Base-by-base conservation (phyloP, 352 stramenopile species). In the Globisporangium emineosum region DNA sequence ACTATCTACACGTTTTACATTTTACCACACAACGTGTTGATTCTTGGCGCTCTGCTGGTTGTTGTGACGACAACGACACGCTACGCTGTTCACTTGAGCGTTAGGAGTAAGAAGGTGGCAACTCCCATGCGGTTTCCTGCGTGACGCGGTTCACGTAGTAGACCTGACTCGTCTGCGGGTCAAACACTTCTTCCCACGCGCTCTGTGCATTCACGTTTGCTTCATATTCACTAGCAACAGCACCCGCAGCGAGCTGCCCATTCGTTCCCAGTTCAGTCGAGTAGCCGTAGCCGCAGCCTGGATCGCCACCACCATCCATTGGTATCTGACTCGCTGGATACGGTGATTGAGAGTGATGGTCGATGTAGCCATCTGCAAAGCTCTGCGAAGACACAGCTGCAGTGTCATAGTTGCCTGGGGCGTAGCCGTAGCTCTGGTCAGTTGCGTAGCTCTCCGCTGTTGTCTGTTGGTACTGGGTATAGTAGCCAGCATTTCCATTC, bases 61-160 rank as follows among this genome's bases (percentile, higher is more conserved):
- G n/a, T n/a, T n/a, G n/a, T n/a, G n/a, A n/a, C n/a, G n/a, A n/a
- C n/a, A n/a, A n/a, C n/a, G n/a, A n/a, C n/a, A n/a, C n/a, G n/a
- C n/a, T n/a, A n/a, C n/a, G n/a, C n/a, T n/a, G n/a, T n/a, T n/a
- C n/a, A n/a, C n/a, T n/a, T n/a, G n/a, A n/a, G n/a, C n/a, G 29
- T 32, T 32, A 32, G 5, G 29, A 32, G 13, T 55, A 53, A 3
- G 15, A 12, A 17, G 29, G 21, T 0, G 79, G 78, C 1, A 67
- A 32, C 47, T 81, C 56, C 85, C 85, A 93, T 1, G 78, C 69
- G 1, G 79, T 86, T 60, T 91, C 67, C 57, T 75, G 70, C 7
- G 85, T 93, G 29, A 72, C 51, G 37, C 73, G 76, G 61, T 93
- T 91, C 54, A 82, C 75, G 63, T 86, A 93, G 70, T 90, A 93